Conservation (phyloP, 805 yeast species). For the Naumovozyma baii region DNA sequence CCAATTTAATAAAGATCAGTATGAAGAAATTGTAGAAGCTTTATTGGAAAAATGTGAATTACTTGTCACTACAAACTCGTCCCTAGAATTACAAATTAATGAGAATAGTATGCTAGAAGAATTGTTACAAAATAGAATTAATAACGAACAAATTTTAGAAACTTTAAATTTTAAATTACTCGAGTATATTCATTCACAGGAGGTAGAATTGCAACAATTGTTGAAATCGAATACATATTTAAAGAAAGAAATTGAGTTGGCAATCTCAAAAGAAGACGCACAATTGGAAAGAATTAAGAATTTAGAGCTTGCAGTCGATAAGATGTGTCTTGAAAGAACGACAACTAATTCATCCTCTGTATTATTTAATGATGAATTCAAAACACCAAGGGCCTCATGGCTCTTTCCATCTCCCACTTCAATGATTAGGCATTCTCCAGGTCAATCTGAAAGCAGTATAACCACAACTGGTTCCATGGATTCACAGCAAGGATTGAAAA, state of each 20-base stretch:
- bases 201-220: slow-evolving; percentile 11
- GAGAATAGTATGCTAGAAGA: slow-evolving; percentile 4
- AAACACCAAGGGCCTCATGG: neutral
- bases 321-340: neutral
- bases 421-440: neutral
- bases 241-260: slow-evolving; percentile 9
- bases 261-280: slow-evolving; percentile 7
- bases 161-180: slow-evolving; percentile 16
- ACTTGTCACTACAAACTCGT: slow-evolving; percentile 2
- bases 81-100: slow-evolving; percentile 11
- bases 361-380: neutral
- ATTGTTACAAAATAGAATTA: slow-evolving; percentile 4
- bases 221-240: slow-evolving; percentile 7
- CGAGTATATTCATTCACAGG: slow-evolving; percentile 14
- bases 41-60: slow-evolving; percentile 14
- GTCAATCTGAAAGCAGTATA: neutral
- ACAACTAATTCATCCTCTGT: neutral
- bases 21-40: slow-evolving; percentile 8
- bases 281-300: slow-evolving; percentile 1
- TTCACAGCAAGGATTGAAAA: neutral
- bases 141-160: slow-evolving; percentile 10
- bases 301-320: slow-evolving; percentile 1
- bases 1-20: slow-evolving; percentile 1
- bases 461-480: neutral
- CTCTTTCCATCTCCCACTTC: slow-evolving; percentile 1